phyloP scores from a whole-genome alignment of 148 eudicot species.

The Rhododendron williamsianum region DNA sequence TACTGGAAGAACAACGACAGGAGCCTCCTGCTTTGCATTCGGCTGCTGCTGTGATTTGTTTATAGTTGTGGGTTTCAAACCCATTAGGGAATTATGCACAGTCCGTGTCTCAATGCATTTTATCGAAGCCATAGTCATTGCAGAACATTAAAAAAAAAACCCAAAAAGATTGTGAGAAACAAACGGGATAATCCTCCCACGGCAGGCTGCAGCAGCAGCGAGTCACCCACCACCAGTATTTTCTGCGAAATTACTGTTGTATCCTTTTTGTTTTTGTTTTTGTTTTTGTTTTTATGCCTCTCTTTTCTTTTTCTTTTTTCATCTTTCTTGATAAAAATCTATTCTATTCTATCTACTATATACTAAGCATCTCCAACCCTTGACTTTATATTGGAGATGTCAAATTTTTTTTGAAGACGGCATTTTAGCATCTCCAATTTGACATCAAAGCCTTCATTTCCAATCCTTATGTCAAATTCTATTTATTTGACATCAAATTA shows the following conservation, averaged over 20 bases:
- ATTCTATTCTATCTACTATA: no score
- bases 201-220: not conserved
- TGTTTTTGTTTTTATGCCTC: not conserved
- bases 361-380: no score
- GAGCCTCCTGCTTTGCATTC: not conserved
- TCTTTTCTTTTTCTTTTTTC: no score
- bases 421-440: no score
- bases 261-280: not conserved
- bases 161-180: not conserved
- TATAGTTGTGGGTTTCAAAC: constrained; percentile 11
- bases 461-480: no score
- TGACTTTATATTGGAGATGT: no score
- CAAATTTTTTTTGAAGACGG: no score
- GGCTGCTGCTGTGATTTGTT: constrained; percentile 6
- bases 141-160: not conserved
- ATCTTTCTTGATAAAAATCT: not conserved
- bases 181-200: not conserved
- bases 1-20: constrained; percentile 3
- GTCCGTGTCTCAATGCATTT: constrained; percentile 19
- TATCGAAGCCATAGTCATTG: constrained; percentile 35
- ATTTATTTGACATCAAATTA: no score
- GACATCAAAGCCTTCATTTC: no score
- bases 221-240: not conserved
- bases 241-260: not conserved
- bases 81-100: constrained; percentile 7